phyloP scores from a whole-genome alignment of 2,329 filamentous ascomycete genomes.

The Canariomyces notabilis region DNA sequence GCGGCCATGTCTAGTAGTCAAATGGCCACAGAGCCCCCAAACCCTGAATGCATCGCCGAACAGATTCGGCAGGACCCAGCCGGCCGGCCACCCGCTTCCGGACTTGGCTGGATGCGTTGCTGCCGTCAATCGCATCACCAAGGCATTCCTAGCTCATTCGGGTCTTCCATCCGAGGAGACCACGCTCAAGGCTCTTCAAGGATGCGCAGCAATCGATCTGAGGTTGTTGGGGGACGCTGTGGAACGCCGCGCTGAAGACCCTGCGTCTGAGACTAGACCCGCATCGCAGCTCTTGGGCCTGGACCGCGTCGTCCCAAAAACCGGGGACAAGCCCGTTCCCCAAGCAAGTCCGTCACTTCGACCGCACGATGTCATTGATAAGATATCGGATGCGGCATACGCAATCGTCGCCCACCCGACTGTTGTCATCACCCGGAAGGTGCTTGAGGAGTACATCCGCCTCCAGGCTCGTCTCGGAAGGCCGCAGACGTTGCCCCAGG shows the following conservation, averaged over 20 bases:
- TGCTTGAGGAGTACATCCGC: slow-evolving; percentile 70
- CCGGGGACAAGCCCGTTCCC: slow-evolving; percentile 6
- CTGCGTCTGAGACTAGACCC: slow-evolving; percentile 34
- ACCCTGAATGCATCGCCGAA: slow-evolving; percentile 6
- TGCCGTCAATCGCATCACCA: slow-evolving; percentile 39
- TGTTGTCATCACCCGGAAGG: slow-evolving; percentile 70
- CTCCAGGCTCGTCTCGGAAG: slow-evolving; percentile 69
- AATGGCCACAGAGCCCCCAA: slow-evolving; percentile 11
- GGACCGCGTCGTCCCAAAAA: slow-evolving; percentile 16
- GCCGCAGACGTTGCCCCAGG: slow-evolving; percentile 70
- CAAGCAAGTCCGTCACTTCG: slow-evolving; percentile 6
- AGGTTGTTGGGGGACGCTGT: slow-evolving; percentile 31
- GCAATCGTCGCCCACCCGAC: slow-evolving; percentile 66
- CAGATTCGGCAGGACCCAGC: slow-evolving; percentile 14
- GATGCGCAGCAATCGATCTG: slow-evolving; percentile 41
- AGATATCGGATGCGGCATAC: slow-evolving; percentile 59
- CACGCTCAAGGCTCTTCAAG: slow-evolving; percentile 40
- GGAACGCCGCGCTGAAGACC: slow-evolving; percentile 35
- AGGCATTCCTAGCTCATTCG: slow-evolving; percentile 40
- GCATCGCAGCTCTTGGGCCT: slow-evolving; percentile 23
- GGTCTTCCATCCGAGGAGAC: slow-evolving; percentile 42
- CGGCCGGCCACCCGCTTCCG: slow-evolving; percentile 21
- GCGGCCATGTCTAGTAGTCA: slow-evolving; percentile 14
- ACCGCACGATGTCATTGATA: slow-evolving; percentile 40
- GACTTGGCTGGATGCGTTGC: slow-evolving; percentile 38